phyloP scores from a whole-genome alignment of 495 filamentous ascomycete genomes.

The Peziza echinospora region DNA sequence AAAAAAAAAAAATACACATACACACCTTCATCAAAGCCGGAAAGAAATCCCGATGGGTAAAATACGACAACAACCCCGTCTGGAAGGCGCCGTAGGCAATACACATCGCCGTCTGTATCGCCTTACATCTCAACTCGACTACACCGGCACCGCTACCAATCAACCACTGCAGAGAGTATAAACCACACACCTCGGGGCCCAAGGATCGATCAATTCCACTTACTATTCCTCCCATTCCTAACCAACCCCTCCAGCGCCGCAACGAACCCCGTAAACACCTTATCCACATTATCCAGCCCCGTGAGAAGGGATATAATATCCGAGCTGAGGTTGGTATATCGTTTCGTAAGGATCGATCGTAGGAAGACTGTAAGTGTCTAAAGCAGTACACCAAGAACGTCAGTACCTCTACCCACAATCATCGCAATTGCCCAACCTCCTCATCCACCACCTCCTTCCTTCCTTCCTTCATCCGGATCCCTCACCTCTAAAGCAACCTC shows the following conservation, averaged over 20 bases:
- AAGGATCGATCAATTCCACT: conserved; percentile 20
- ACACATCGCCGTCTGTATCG: conserved; percentile 58
- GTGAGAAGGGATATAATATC: conserved; percentile 81
- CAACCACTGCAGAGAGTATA: too few species aligned
- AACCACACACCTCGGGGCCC: too few species aligned
- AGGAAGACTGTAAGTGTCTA: conserved; percentile 86
- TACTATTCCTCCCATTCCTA: conserved; percentile 51
- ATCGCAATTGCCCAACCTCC: too few species aligned
- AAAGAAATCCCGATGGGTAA: conserved; percentile 86
- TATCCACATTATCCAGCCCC: conserved; percentile 70
- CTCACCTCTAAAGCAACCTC: conserved; percentile 78
- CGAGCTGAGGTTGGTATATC: conserved; percentile 86
- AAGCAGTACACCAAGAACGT: conserved; percentile 30
- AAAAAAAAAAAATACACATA: not conserved
- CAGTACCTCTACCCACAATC: too few species aligned
- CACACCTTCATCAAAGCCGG: conserved; percentile 82
- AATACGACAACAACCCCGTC: conserved; percentile 80
- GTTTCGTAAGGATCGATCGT: conserved; percentile 56
- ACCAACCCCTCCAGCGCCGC: conserved; percentile 58
- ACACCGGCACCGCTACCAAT: too few species aligned
- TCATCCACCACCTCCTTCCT: too few species aligned
- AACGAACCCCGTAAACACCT: conserved; percentile 73
- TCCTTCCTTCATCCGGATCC: too few species aligned
- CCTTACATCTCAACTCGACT: conserved; percentile 59
- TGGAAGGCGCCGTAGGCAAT: conserved; percentile 84